A percentile compares a stretch with the other conserved stretches of the same genome.
These are phyloP conservation scores for Gillenia trifoliata DNA, from an alignment of 306 rosid genomes.

Conservation along the genomic window DNA sequence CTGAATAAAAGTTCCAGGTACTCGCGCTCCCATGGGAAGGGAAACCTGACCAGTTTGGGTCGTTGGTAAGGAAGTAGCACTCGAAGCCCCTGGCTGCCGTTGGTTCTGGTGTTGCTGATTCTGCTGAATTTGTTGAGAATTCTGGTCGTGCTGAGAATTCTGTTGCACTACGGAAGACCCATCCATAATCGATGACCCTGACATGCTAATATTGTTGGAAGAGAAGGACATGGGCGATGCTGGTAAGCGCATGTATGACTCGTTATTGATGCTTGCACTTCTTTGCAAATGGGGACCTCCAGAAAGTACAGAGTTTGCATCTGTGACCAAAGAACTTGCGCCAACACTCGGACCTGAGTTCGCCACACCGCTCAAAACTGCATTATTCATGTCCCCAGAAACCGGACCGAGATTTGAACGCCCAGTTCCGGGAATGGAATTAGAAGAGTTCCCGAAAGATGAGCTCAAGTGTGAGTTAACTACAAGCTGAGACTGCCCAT, in stretches of 20 bases:
- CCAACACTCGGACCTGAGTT: constrained; percentile 95
- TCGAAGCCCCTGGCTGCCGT: constrained; percentile 63
- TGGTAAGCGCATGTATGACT: constrained; percentile 80
- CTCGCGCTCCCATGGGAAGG: constrained; percentile 53
- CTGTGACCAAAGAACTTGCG: constrained; percentile 96
- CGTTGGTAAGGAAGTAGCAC: constrained; percentile 54
- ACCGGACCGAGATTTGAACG: constrained; percentile 74
- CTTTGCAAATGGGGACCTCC: constrained; percentile 96
- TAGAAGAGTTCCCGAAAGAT: constrained; percentile 73
- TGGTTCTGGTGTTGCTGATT: constrained; percentile 57
- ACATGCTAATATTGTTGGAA: constrained; percentile 86
- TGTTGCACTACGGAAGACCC: constrained; percentile 85
- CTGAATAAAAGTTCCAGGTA: constrained; percentile 62
- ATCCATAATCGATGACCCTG: constrained; percentile 89
- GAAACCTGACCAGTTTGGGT: constrained; percentile 55
- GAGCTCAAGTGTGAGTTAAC: constrained; percentile 87
- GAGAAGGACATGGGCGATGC: constrained; percentile 94
- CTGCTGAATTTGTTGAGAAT: constrained; percentile 66
- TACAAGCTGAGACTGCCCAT: constrained; percentile 69
- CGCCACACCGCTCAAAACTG: constrained; percentile 69
- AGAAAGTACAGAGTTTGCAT: constrained; percentile 91
- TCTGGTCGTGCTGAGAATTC: constrained; percentile 81
- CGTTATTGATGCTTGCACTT: constrained; percentile 90
- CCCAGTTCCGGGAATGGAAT: constrained; percentile 69
- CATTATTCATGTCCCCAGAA: constrained; percentile 87